These are phyloP conservation scores for Stachybotrys elegans DNA, from an alignment of 2,329 filamentous ascomycete genomes.

Conservation along the genomic window DNA sequence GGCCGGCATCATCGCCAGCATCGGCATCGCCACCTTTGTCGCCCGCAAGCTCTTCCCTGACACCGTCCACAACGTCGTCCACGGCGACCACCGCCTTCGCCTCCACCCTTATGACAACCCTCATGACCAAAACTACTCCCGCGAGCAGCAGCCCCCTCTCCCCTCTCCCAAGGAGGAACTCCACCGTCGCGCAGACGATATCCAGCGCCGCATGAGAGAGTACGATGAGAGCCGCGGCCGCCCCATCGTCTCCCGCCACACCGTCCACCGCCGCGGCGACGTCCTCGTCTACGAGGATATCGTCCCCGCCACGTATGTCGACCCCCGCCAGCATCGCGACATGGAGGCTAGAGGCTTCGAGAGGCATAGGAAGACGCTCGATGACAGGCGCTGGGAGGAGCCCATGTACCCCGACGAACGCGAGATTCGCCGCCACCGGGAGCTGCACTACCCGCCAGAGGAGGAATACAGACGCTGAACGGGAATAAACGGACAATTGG, in stretches of 20 bases:
- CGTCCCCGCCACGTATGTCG: neutral
- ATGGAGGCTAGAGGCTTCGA: slow-evolving; percentile 1
- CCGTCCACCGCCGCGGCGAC: neutral
- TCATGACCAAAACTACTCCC: too few relatives aligned
- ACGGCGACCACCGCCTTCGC: slow-evolving; percentile 6
- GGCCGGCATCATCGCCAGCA: slow-evolving; percentile 25
- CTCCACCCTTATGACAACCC: slow-evolving; percentile 4
- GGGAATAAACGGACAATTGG: too few relatives aligned
- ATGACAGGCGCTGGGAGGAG: neutral
- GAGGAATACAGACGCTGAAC: too few relatives aligned
- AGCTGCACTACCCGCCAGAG: too few relatives aligned
- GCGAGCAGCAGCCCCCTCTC: slow-evolving; percentile 7
- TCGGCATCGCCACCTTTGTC: slow-evolving; percentile 28
- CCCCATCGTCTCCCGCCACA: neutral
- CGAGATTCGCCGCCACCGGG: neutral
- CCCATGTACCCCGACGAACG: slow-evolving; percentile 1
- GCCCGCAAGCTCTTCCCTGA: slow-evolving; percentile 31
- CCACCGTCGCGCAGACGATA: neutral
- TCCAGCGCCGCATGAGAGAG: neutral
- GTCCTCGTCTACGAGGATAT: slow-evolving; percentile 1
- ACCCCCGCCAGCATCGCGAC: neutral
- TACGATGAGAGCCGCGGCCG: neutral
- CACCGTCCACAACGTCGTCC: slow-evolving; percentile 18
- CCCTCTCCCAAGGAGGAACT: too few relatives aligned
- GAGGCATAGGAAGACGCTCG: neutral